These are phyloP conservation scores for Orbilia blumenaviensis DNA, from an alignment of 2,329 filamentous ascomycete genomes.

Conservation along the genomic window DNA sequence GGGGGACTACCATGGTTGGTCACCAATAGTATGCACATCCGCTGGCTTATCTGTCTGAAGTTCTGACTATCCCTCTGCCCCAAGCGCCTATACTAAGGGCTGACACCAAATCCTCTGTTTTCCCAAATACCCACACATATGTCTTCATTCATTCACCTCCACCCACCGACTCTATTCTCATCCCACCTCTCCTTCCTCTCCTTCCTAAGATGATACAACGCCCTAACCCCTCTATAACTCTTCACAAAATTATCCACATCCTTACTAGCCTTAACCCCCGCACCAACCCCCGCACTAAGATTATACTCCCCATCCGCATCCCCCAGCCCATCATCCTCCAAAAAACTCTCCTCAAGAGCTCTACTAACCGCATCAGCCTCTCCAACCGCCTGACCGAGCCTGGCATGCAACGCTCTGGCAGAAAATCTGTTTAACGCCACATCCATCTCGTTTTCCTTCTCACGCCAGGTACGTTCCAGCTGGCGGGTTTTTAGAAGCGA, in stretches of 20 bases:
- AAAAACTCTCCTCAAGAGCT: slow-evolving; percentile 90
- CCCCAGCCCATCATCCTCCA: slow-evolving; percentile 68
- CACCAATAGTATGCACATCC: too few species aligned
- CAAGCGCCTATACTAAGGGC: too few species aligned
- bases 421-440: slow-evolving; percentile 83
- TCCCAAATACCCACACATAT: background rate
- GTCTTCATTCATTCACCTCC: slow-evolving; percentile 67
- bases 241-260: slow-evolving; percentile 87
- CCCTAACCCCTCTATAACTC: slow-evolving; percentile 80
- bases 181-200: slow-evolving; percentile 96
- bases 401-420: slow-evolving; percentile 84
- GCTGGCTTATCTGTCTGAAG: too few species aligned
- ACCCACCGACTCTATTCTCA: slow-evolving; percentile 91
- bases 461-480: slow-evolving; percentile 89
- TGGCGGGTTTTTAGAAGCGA: slow-evolving; percentile 83
- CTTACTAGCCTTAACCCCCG: slow-evolving; percentile 73
- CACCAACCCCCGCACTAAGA: slow-evolving; percentile 53
- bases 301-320: slow-evolving; percentile 58
- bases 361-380: slow-evolving; percentile 84
- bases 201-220: slow-evolving; percentile 78
- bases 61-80: too few species aligned
- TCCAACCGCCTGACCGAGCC: slow-evolving; percentile 76
- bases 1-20: too few species aligned
- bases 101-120: too few species aligned
- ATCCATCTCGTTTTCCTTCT: slow-evolving; percentile 90